Base-by-base conservation (phyloP, 345 rosid genomes). In the Camelina laxa region DNA sequence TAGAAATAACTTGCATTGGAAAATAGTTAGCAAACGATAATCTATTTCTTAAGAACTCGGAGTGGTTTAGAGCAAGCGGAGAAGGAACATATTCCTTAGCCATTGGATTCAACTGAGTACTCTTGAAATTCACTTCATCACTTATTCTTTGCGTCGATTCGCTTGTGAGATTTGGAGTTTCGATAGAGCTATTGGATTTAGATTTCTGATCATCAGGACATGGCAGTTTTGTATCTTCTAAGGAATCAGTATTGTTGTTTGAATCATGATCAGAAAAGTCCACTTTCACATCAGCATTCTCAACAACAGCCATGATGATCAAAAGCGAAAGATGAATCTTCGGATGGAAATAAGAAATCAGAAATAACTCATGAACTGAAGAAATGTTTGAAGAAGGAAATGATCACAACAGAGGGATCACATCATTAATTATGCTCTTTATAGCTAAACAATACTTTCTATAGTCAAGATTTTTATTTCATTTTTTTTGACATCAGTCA, bases 221-320 rank as follows among this genome's bases (percentile, higher is more conserved):
- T 30, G 80, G 59, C 4, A 47, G 65, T 19, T 61, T 79, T 31
- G 74, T 84, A 9, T 82, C 70, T 50, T 63, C 80, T 31, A 81
- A 72, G 33, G 88, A 81, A 35, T 76, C 84, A 61, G 60, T 79
- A 57, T 80, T 80, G 70, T 58, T 67, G 74, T 82, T 87, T 72
- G 78, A 74, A 77, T 82, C 85, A 66, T 81, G 93, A 84, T 79
- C 81, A 7, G 86, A 80, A 15, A 86, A 76, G 72, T 77, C 89
- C 67, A 85, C 81, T 82, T 81, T 86, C 10, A 82, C 79, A 72
- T 84, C 98, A 69, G 84, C 89, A 86, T 84, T 85, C 72, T 94
- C 98, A 53, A 83, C 83, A 48, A 88, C 89, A 68, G 91, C 91
- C 97, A 94, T 94, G 87, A 84, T 85, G 79, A 35, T n/a, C n/a